phyloP scores from a whole-genome alignment of 78 protist genomes.

The Dictyostelium firmibasis region DNA sequence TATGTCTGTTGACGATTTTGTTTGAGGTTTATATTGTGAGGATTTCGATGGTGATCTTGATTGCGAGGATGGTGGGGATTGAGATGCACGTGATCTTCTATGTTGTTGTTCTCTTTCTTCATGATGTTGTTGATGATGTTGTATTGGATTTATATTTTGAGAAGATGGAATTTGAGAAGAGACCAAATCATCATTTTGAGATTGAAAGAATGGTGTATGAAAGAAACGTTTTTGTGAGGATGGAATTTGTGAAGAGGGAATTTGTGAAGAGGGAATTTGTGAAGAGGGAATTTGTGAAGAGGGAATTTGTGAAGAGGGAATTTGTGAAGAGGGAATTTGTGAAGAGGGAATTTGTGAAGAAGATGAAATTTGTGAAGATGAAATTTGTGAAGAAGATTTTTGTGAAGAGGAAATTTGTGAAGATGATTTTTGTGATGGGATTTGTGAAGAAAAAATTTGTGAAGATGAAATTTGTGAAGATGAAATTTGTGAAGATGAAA shows the following conservation, averaged over 20 bases:
- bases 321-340: background rate
- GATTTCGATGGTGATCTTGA: background rate
- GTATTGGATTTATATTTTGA: background rate
- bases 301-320: background rate
- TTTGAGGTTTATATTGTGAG: background rate
- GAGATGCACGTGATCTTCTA: background rate
- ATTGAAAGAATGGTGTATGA: background rate
- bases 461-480: background rate
- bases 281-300: too few species aligned
- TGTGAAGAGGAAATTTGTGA: background rate
- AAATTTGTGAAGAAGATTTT: too few species aligned
- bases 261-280: too few species aligned
- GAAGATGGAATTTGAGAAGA: background rate
- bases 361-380: too few species aligned
- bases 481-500: background rate
- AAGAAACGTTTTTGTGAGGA: background rate
- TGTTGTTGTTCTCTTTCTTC: background rate
- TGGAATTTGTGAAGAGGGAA: background rate
- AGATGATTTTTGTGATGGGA: background rate
- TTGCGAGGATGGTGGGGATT: background rate
- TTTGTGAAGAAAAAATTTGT: background rate
- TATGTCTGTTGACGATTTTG: background rate
- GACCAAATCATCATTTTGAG: background rate
- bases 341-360: too few species aligned
- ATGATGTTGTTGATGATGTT: background rate